Evolutionary conservation across 1,284 basidiomycete genomes (phyloP), one percentile per base, ranked within the genome.

Genomic region (Leccinum angustisporum): DNA sequence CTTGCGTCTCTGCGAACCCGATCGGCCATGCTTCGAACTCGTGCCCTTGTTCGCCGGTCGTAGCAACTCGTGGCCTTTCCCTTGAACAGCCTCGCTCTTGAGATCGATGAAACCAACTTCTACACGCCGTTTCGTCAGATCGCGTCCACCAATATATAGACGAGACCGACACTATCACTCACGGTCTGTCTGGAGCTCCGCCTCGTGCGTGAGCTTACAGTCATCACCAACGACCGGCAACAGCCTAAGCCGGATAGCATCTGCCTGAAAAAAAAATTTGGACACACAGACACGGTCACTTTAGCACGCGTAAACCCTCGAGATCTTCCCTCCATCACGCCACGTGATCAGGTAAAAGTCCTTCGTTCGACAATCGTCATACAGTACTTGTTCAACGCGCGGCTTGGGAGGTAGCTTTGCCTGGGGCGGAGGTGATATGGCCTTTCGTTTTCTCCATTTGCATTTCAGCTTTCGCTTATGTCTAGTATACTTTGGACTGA

Each of bases 121-220:
- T 72, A 38, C 5, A 18, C 6, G 14, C 14, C 13, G 4, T 14
- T 14, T 34, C 33, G 18, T 69, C 51, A 61, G 55, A 51, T 55
- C 40, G 4, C 25, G 31, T 34, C 38, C 21, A 38, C 43, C 40
- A 11, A 31, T 9, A 21, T 14, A 56, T 18, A 46, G 18, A 46
- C 25, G 2, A 38, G 13, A 16, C 52, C 7, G 54, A 13, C 52
- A 51, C 33, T 1, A 4, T 14, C 18, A 64, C 72, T 63, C 57
- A 73, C 73, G 51, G 54, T 70, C 63, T 3, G 60, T 60, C 36
- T 63, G 61, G n/a, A 75, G 43, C 11, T 68, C 68, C 27, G 74
- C 73, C 5, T 78, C 74, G 59, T 82, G 80, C 21, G 73, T 71
- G 48, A 73, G 71, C 60, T 66, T 73, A 64, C 81, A 81, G 60